Base-by-base conservation (phyloP, 2,329 filamentous ascomycete genomes). In the Thermothelomyces thermophilus region DNA sequence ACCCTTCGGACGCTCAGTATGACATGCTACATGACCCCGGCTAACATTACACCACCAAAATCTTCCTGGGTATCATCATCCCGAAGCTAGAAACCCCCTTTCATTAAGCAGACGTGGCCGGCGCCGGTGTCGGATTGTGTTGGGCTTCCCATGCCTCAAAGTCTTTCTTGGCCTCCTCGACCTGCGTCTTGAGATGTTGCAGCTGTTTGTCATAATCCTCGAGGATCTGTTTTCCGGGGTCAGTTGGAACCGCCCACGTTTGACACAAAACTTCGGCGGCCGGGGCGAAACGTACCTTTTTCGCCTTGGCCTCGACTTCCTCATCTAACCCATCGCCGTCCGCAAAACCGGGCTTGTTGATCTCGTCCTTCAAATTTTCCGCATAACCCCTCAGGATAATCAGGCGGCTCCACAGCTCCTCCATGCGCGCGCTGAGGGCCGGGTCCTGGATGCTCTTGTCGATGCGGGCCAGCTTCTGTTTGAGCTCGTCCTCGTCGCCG, bases 401-500 rank as follows among this genome's bases (percentile, higher is more conserved):
- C 70, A 93, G 79, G 40, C 87, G 74, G 56, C 87, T 89, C 87
- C 87, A 93, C 39, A 93, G 81, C 71, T 93, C 87, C 67, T 93
- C 88, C 63, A 88, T 84, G 57, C 86, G 74, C 2, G 86, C 87
- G 33, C 79, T 79, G 48, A 91, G 75, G 7, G 83, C 82, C 7
- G 88, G 87, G 62, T 93, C 87, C 56, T 83, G 81, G 24, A 89
- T 79, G 44, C 75, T 73, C 61, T 80, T 79, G 64, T 90, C 85
- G 51, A 93, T 71, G 20, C 71, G 74, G 61, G 82, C 72, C 51
- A 94, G 72, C 64, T 87, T 86, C 59, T 81, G 80, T 66, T 84
- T 83, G 40, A 94, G 66, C 57, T 86, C 83, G 61, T 94, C 88
- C 66, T 94, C 87, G 55, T 87, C 83, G 36, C 81, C 81, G 59